A percentile compares a stretch with the other conserved stretches of the same genome.
These are phyloP conservation scores for Priceomyces castillae DNA, from an alignment of 805 yeast genomes.

Conservation along the genomic window DNA sequence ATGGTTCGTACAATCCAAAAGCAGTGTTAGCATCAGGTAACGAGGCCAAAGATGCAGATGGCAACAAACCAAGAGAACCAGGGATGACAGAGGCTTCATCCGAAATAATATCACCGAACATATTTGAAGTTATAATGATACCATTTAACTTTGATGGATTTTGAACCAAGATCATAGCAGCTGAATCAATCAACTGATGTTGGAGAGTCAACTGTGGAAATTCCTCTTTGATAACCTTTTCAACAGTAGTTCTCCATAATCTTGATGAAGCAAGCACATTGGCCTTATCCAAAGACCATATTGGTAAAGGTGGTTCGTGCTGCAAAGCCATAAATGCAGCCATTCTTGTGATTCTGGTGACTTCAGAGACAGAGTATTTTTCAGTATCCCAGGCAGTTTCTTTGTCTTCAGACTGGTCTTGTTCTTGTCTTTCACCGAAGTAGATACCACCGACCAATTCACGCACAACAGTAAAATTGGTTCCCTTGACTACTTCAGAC, in stretches of 20 bases:
- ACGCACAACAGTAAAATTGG: conserved; percentile 89
- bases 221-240: conserved; percentile 77
- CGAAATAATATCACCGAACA: conserved; percentile 97
- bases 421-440: conserved; percentile 94
- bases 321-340: conserved; percentile 96
- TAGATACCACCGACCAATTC: conserved; percentile 98
- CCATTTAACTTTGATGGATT: conserved; percentile 91
- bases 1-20: conserved; percentile 96
- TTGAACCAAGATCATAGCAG: conserved; percentile 96
- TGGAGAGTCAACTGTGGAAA: conserved; percentile 85
- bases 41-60: conserved; percentile 96
- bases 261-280: conserved; percentile 95
- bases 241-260: conserved; percentile 93
- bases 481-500: conserved; percentile 80
- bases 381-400: conserved; percentile 94
- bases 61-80: conserved; percentile 92
- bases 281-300: conserved; percentile 97
- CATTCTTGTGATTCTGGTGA: conserved; percentile 94
- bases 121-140: conserved; percentile 86
- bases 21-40: conserved; percentile 93
- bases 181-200: conserved; percentile 97
- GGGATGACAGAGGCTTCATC: conserved; percentile 99
- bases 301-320: conserved; percentile 87
- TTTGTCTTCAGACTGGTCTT: conserved; percentile 58
- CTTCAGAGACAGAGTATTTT: conserved; percentile 86